phyloP scores from a whole-genome alignment of 306 rosid genomes.

The Cicer arietinum region DNA sequence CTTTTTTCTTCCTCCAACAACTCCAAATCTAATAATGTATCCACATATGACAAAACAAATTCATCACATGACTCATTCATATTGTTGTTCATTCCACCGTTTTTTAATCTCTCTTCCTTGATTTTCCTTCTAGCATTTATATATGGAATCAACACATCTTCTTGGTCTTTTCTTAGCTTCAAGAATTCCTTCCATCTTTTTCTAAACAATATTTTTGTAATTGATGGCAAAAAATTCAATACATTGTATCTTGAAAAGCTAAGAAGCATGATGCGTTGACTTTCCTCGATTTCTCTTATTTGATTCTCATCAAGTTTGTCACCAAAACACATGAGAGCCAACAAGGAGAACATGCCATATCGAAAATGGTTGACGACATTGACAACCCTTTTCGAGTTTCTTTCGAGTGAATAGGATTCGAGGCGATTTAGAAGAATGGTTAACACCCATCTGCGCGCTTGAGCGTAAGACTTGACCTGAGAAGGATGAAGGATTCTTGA shows the following conservation, averaged over 20 bases:
- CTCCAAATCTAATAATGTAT: constrained; percentile 51
- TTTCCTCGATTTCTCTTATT: constrained; percentile 44
- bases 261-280: constrained; percentile 44
- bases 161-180: constrained; percentile 36
- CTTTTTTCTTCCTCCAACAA: constrained; percentile 38
- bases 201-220: constrained; percentile 41
- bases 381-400: neutral
- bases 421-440: constrained; percentile 43
- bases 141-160: constrained; percentile 41
- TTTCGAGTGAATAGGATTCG: neutral
- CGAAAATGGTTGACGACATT: constrained; percentile 42
- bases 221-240: constrained; percentile 46
- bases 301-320: constrained; percentile 50
- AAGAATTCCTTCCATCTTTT: constrained; percentile 49
- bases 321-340: constrained; percentile 53
- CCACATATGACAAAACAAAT: constrained; percentile 48
- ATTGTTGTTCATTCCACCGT: neutral
- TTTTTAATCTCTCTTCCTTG: constrained; percentile 41
- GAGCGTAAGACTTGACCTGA: constrained; percentile 44
- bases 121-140: constrained; percentile 45
- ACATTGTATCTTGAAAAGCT: constrained; percentile 35
- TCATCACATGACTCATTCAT: constrained; percentile 16
- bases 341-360: constrained; percentile 49
- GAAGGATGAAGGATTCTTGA: constrained; percentile 49
- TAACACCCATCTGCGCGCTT: constrained; percentile 49